These are phyloP conservation scores for Gossypium mustelinum DNA, from an alignment of 345 rosid species.

Conservation along the genomic window DNA sequence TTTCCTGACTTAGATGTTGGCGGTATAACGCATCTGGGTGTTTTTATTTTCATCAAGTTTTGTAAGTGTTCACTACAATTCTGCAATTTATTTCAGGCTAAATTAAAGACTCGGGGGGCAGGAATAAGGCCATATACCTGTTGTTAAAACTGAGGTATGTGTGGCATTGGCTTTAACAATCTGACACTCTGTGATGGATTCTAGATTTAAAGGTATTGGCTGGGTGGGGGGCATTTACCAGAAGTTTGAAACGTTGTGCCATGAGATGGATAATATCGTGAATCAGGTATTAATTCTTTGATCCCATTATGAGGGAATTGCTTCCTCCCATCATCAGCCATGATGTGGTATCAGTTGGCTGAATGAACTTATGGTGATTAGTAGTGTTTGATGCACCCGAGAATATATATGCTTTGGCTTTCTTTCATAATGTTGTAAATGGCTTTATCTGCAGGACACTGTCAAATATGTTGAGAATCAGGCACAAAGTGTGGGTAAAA, in stretches of 20 bases:
- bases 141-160: constrained; percentile 1
- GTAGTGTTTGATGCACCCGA: neutral
- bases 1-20: neutral
- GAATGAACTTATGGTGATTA: neutral
- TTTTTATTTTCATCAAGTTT: neutral
- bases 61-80: neutral
- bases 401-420: neutral
- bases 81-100: neutral
- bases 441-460: constrained; percentile 32
- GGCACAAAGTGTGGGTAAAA: constrained; percentile 35
- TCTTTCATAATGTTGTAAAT: constrained; percentile 13
- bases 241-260: constrained; percentile 62
- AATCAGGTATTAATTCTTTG: constrained; percentile 37
- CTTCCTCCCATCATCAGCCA: neutral
- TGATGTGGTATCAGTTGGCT: neutral
- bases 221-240: constrained; percentile 67
- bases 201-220: constrained; percentile 39
- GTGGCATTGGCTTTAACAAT: neutral
- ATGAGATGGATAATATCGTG: constrained; percentile 57
- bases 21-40: neutral
- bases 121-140: neutral
- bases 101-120: neutral
- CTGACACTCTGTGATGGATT: constrained; percentile 37
- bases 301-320: neutral
- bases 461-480: constrained; percentile 44